These are phyloP conservation scores for Phoma sp. DNA, from an alignment of 2,329 filamentous ascomycete species.

Conservation along the genomic window DNA sequence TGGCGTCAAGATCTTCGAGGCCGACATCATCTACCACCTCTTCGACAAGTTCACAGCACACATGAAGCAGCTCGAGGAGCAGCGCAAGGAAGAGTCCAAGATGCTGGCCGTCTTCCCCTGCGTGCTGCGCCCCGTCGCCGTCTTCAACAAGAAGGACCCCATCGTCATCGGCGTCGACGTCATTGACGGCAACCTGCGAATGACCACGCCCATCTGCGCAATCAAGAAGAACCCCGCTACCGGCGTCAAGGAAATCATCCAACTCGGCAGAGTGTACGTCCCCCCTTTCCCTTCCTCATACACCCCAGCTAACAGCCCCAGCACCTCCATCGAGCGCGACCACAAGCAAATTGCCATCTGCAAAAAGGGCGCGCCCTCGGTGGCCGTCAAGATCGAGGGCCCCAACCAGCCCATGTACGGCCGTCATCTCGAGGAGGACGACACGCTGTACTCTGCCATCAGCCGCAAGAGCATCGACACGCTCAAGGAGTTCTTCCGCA, in stretches of 20 bases:
- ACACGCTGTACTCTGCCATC: slow-evolving; percentile 85
- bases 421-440: slow-evolving; percentile 90
- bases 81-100: slow-evolving; percentile 96
- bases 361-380: slow-evolving; percentile 96
- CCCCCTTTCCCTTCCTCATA: background rate
- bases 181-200: slow-evolving; percentile 81
- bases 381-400: slow-evolving; percentile 97
- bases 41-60: slow-evolving; percentile 97
- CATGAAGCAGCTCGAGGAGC: slow-evolving; percentile 83
- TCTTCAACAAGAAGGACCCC: slow-evolving; percentile 98
- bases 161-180: slow-evolving; percentile 97
- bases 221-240: slow-evolving; percentile 83
- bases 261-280: slow-evolving; percentile 90
- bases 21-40: slow-evolving; percentile 98
- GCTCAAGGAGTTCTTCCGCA: slow-evolving; percentile 92
- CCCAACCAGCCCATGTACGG: slow-evolving; percentile 92
- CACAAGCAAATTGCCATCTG: slow-evolving; percentile 92
- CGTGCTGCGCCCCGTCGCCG: slow-evolving; percentile 83
- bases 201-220: slow-evolving; percentile 88
- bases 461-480: slow-evolving; percentile 89
- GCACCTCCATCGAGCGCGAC: slow-evolving; percentile 95
- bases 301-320: slow-evolving; percentile 48
- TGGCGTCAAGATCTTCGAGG: slow-evolving; percentile 96
- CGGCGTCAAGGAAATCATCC: slow-evolving; percentile 81
- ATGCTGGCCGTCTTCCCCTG: slow-evolving; percentile 97